Evolutionary conservation across 495 filamentous ascomycete genomes (phyloP).

Genomic region (Penicillium angulare): DNA sequence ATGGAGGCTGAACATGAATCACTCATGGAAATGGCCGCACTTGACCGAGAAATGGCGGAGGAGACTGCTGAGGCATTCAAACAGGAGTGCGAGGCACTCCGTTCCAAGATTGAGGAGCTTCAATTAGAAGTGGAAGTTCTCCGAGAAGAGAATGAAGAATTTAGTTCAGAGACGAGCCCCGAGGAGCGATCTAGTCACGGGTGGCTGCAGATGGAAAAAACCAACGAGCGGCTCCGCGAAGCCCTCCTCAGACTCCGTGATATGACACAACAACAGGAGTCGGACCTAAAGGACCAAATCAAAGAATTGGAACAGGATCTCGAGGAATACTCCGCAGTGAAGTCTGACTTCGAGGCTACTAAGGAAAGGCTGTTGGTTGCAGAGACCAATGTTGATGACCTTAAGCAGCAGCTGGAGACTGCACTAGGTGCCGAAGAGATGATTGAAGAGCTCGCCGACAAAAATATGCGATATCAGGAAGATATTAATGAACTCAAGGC

Average conservation of each 20-base stretch:
- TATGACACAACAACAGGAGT: conserved; percentile 79
- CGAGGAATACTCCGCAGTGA: conserved; percentile 66
- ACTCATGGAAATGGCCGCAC: conserved; percentile 78
- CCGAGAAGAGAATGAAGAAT: conserved; percentile 81
- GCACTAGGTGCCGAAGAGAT: conserved; percentile 85
- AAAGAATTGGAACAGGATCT: conserved; percentile 76
- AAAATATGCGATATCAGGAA: conserved; percentile 77
- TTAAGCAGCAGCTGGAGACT: conserved; percentile 86
- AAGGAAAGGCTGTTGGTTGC: conserved; percentile 69
- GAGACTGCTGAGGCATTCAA: conserved; percentile 81
- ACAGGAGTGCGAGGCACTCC: conserved; percentile 75
- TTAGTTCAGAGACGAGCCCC: conserved; percentile 77
- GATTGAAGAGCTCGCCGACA: conserved; percentile 86
- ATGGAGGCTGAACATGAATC: conserved; percentile 80
- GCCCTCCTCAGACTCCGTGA: conserved; percentile 83
- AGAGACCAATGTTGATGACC: conserved; percentile 78
- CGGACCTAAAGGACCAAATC: conserved; percentile 74
- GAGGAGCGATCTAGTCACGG: conserved; percentile 84
- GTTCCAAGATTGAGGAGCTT: conserved; percentile 74
- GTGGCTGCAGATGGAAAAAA: conserved; percentile 87
- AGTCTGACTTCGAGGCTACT: conserved; percentile 65
- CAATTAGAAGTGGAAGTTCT: conserved; percentile 85
- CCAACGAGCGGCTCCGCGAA: conserved; percentile 84
- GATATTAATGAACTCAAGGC: conserved; percentile 78
- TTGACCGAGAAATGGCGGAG: conserved; percentile 96